Evolutionary conservation across 306 rosid species (phyloP).

Genomic region (Fragaria vesca): DNA sequence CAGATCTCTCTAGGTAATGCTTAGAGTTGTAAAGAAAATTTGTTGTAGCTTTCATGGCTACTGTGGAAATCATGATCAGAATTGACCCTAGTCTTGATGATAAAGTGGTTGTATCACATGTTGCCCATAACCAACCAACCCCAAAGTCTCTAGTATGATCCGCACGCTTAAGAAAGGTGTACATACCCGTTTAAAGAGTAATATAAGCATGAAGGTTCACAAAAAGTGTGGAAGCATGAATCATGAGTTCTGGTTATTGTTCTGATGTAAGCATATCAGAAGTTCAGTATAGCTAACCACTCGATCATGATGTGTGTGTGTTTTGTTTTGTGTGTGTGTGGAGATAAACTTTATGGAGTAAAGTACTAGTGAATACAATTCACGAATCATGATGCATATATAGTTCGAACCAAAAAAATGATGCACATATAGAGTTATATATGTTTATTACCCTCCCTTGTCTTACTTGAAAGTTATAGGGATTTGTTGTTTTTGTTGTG

Average conservation of each 20-base stretch:
- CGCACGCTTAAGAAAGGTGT: background rate
- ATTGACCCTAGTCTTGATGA: background rate
- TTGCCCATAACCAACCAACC: background rate
- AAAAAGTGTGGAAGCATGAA: background rate
- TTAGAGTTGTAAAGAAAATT: background rate
- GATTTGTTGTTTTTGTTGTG: no score
- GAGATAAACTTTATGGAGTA: background rate
- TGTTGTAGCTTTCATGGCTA: background rate
- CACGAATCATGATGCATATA: background rate
- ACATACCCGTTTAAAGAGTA: background rate
- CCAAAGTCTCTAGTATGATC: background rate
- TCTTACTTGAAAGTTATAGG: no score
- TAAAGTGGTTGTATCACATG: background rate
- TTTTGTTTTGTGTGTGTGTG: background rate
- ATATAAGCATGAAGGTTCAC: background rate
- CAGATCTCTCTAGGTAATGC: background rate
- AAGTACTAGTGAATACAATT: background rate
- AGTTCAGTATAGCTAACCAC: no score
- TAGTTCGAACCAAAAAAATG: no score
- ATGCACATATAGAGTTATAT: no score
- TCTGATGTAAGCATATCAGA: no score
- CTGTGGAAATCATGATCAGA: background rate
- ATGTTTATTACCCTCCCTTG: no score
- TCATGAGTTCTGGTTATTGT: background rate
- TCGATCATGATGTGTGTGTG: no score